A percentile compares a stretch with the other conserved stretches of the same genome.
phyloP scores from a whole-genome alignment of 2,329 filamentous ascomycete species.

The Exophiala spinifera region DNA sequence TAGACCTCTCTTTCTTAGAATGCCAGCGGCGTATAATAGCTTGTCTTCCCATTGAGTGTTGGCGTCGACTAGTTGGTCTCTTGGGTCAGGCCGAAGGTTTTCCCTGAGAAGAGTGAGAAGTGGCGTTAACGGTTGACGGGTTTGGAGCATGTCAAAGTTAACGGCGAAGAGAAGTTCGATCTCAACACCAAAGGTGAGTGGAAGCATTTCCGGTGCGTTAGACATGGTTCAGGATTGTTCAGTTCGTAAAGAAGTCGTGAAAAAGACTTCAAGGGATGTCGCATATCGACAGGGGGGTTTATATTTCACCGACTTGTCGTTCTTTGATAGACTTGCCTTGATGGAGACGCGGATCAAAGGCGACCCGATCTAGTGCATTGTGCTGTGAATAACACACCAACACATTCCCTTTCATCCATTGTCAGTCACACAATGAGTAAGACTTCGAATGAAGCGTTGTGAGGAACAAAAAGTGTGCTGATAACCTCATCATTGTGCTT shows the following conservation, averaged over 20 bases:
- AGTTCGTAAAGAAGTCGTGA: not conserved
- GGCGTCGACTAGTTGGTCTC: not conserved
- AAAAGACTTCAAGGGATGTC: not conserved
- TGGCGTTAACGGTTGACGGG: not conserved
- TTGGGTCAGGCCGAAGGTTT: not conserved
- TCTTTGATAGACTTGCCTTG: too few relatives aligned
- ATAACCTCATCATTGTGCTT: too few relatives aligned
- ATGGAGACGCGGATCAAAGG: too few relatives aligned
- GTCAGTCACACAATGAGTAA: not conserved
- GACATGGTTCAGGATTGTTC: not conserved
- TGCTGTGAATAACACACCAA: too few relatives aligned
- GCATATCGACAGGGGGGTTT: too few relatives aligned
- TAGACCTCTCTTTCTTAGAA: conserved; percentile 1
- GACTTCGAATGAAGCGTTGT: too few relatives aligned
- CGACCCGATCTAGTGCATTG: too few relatives aligned
- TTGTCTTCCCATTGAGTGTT: not conserved
- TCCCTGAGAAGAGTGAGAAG: not conserved
- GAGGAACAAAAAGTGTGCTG: not conserved
- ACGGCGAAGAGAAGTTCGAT: conserved; percentile 18
- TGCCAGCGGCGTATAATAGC: conserved; percentile 5
- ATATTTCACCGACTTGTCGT: too few relatives aligned
- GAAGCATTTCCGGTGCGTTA: not conserved
- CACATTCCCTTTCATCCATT: too few relatives aligned
- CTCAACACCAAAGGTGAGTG: conserved; percentile 17
- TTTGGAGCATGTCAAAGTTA: not conserved